Conservation (phyloP, 192 early-diverging fungal genomes). For the Lunasporangiospora selenospora region DNA sequence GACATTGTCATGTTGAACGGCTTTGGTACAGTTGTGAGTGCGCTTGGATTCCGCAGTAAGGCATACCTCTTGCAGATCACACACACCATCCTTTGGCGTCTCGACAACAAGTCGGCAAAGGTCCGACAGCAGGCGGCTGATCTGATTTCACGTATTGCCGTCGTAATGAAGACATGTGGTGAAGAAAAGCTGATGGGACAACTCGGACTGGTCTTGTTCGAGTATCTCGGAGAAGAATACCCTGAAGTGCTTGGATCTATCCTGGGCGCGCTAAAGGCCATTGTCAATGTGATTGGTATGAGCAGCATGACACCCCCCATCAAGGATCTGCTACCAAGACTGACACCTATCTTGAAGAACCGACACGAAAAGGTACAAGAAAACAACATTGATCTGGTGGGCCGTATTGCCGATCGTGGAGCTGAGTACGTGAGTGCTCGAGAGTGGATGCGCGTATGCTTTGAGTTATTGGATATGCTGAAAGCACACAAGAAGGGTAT, state of each 20-base stretch:
- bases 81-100: slow-evolving; percentile 93
- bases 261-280: slow-evolving; percentile 88
- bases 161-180: slow-evolving; percentile 93
- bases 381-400: slow-evolving; percentile 88
- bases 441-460: slow-evolving; percentile 99
- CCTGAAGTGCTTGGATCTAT: slow-evolving; percentile 98
- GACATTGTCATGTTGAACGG: slow-evolving; percentile 93
- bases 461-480: slow-evolving; percentile 95
- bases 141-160: slow-evolving; percentile 91
- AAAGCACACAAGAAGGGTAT: slow-evolving; percentile 97
- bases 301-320: slow-evolving; percentile 98
- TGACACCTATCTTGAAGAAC: slow-evolving; percentile 99
- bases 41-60: slow-evolving; percentile 86
- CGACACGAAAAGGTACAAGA: slow-evolving; percentile 69
- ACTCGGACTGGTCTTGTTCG: slow-evolving; percentile 92
- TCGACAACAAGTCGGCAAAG: slow-evolving; percentile 96
- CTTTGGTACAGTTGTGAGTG: slow-evolving; percentile 94
- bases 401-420: slow-evolving; percentile 97
- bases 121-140: slow-evolving; percentile 98
- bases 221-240: slow-evolving; percentile 99
- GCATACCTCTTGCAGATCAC: slow-evolving; percentile 95
- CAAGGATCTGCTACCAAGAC: slow-evolving; percentile 93
- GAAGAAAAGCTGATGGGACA: slow-evolving; percentile 96
- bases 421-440: slow-evolving; percentile 95
- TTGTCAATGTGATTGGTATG: slow-evolving; percentile 99